Conservation (phyloP, 2,329 filamentous ascomycete species). For the Mariannaea elegans region DNA sequence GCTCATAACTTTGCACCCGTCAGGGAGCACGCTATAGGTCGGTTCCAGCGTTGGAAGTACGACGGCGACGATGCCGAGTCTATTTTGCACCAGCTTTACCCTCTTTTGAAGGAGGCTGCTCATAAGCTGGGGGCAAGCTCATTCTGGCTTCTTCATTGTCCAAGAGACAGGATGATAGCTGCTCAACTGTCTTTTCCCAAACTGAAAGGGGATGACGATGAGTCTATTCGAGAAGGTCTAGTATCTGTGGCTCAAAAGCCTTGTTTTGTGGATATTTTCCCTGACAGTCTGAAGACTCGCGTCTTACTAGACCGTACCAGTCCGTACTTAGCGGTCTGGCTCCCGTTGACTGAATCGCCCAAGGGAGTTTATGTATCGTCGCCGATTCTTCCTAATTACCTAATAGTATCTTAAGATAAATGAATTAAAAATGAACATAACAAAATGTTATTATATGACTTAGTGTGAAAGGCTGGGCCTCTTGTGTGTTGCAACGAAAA, state of each 20-base stretch:
- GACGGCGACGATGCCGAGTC: conserved; percentile 15
- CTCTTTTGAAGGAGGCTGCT: conserved; percentile 26
- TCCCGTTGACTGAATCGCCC: conserved; percentile 12
- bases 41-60: conserved; percentile 34
- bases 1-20: conserved; percentile 29
- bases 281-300: conserved; percentile 17
- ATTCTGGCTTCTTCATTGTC: conserved; percentile 30
- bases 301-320: conserved; percentile 22
- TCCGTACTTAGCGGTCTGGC: conserved; percentile 26
- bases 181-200: conserved; percentile 29
- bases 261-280: conserved; percentile 19
- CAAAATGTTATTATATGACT: no score
- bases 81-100: conserved; percentile 31
- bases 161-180: conserved; percentile 25
- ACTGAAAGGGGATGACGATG: background rate
- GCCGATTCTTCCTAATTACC: background rate
- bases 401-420: no score
- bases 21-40: conserved; percentile 20
- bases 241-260: background rate
- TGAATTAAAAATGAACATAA: no score
- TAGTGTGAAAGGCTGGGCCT: no score
- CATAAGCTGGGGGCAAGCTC: conserved; percentile 22
- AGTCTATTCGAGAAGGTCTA: background rate
- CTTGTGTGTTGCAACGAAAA: no score
- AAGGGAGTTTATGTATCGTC: background rate